A percentile compares a stretch with the other conserved stretches of the same genome.
Evolutionary conservation across 306 rosid genomes (phyloP).

Genomic region (Cicer judaicum): DNA sequence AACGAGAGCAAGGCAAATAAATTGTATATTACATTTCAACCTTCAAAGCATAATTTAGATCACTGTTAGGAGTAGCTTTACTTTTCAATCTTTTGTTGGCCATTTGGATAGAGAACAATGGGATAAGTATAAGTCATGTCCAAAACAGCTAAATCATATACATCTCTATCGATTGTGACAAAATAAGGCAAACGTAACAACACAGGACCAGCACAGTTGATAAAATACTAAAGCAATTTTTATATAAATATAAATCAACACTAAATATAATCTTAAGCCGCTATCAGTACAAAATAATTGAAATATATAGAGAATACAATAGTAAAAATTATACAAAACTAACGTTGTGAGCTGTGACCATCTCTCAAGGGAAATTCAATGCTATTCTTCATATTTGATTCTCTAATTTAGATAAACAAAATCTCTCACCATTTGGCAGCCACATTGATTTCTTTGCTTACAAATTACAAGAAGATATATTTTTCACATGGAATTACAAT

Average conservation of each 20-base stretch:
- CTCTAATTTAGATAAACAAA: background rate
- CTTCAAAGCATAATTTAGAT: conserved; percentile 36
- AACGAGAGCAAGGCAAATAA: conserved; percentile 42
- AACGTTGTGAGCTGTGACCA: background rate
- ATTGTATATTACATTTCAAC: conserved; percentile 13
- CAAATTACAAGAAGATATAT: no score
- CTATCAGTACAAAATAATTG: background rate
- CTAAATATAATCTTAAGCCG: background rate
- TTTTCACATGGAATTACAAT: background rate
- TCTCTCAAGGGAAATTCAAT: no score
- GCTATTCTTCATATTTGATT: no score
- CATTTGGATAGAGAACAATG: conserved; percentile 17
- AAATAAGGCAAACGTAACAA: conserved; percentile 6
- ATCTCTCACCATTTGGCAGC: background rate
- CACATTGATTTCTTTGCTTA: conserved; percentile 7
- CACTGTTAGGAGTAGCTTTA: conserved; percentile 7
- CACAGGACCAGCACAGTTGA: background rate
- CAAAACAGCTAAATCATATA: conserved; percentile 3
- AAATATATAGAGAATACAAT: background rate
- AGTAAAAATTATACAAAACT: background rate
- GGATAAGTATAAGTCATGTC: background rate
- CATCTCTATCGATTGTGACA: background rate
- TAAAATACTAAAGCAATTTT: conserved; percentile 22
- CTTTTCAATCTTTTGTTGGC: background rate
- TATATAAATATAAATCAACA: background rate